Base-by-base conservation (phyloP, 805 yeast genomes). In the Starmerella sirachaensis region DNA sequence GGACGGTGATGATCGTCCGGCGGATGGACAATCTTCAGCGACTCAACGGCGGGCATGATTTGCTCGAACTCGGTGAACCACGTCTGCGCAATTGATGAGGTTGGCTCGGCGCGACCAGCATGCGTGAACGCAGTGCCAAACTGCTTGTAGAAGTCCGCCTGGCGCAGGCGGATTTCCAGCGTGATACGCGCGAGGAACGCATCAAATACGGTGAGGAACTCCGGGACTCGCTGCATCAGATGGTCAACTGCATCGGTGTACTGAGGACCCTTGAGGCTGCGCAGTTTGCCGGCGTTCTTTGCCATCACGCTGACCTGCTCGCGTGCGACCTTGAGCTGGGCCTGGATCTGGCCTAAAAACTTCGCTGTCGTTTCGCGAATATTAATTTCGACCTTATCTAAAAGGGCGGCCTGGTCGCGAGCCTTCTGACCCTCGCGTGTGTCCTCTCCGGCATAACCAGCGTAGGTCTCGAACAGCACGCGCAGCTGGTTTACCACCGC, bases 41-140 rank as follows among this genome's bases (percentile, higher is more conserved):
- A 46, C 42, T 48, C 52, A 5, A 47, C 43, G 18, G 52, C 52
- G 4, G 45, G 49, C 49, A 44, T 45, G 29, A 46, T 50, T 21
- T 36, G 33, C 25, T 38, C 33, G 31, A 43, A 48, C 19, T 42
- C 34, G 5, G 37, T 18, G 12, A 31, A 31, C 52, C 52, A 48
- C 19, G 23, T 19, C 7, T 29, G 23, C 18, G 22, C 18, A 18
- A 34, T 34, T 6, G 31, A 33, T 10, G 33, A 22, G 22, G 35
- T 31, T 5, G 43, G 47, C 34, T 46, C 41, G 19, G 54, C 43
- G 16, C 41, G 48, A 6, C 42, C 48, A 9, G 48, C 35, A 16
- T 39, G 56, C 8, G 48, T 42, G 39, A 54, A 54, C 29, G 48
- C 49, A 18, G 29, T 33, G 14, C 56, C 48, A 3, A 60, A 48